These are phyloP conservation scores for Hirschfeldia incana DNA, from an alignment of 345 rosid genomes.

Conservation along the genomic window DNA sequence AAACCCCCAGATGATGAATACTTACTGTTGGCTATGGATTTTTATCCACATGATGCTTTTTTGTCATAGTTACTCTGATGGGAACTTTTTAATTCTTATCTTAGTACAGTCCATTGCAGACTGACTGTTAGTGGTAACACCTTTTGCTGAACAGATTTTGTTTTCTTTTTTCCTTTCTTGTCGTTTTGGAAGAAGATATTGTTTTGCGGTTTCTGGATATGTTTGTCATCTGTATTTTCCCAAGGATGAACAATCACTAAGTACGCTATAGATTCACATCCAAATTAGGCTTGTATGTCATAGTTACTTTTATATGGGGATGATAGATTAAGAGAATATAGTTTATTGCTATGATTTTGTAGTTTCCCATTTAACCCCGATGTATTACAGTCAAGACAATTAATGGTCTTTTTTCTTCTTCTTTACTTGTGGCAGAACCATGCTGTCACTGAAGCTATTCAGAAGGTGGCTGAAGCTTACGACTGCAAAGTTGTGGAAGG, in stretches of 20 bases:
- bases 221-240: background rate
- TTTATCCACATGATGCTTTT: constrained; percentile 60
- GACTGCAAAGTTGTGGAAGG: constrained; percentile 99
- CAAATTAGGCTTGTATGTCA: background rate
- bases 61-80: constrained; percentile 90
- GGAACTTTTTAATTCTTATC: constrained; percentile 33
- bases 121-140: background rate
- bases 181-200: background rate
- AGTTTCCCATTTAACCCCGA: background rate
- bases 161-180: too few relatives aligned
- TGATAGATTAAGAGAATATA: background rate
- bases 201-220: background rate
- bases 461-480: constrained; percentile 92
- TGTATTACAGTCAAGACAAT: background rate
- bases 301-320: background rate
- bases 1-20: constrained; percentile 54
- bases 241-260: background rate
- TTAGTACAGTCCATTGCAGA: background rate
- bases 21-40: constrained; percentile 56
- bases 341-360: background rate
- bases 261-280: background rate
- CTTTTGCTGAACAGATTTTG: too few relatives aligned
- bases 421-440: constrained; percentile 62
- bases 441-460: constrained; percentile 91
- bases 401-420: constrained; percentile 1